Evolutionary conservation across 805 yeast genomes (phyloP).

Genomic region (Cyberlindnera meyerae): DNA sequence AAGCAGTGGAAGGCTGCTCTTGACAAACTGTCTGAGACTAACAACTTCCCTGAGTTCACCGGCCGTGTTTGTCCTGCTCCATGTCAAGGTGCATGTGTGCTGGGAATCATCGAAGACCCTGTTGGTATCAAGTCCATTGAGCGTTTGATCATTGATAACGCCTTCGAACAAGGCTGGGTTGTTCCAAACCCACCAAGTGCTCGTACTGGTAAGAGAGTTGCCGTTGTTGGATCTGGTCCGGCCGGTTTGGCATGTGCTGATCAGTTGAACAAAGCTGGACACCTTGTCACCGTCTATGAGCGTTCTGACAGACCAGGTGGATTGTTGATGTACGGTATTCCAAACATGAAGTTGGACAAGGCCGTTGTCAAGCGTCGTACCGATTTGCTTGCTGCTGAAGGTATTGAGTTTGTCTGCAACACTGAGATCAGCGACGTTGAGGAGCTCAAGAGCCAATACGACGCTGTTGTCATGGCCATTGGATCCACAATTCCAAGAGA

Average conservation of each 20-base stretch:
- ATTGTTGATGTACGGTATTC: slow-evolving; percentile 96
- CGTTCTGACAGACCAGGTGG: slow-evolving; percentile 97
- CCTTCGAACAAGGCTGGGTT: slow-evolving; percentile 96
- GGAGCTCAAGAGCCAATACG: slow-evolving; percentile 57
- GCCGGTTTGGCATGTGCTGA: slow-evolving; percentile 97
- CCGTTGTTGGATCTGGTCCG: slow-evolving; percentile 94
- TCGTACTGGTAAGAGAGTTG: slow-evolving; percentile 83
- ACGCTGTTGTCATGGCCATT: slow-evolving; percentile 86
- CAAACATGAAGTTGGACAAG: slow-evolving; percentile 97
- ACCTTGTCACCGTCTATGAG: slow-evolving; percentile 84
- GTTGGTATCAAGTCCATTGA: slow-evolving; percentile 96
- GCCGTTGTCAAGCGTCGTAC: slow-evolving; percentile 88
- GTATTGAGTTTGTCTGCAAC: slow-evolving; percentile 71
- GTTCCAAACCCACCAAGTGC: slow-evolving; percentile 70
- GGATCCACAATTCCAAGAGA: slow-evolving; percentile 98
- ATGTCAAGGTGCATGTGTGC: slow-evolving; percentile 94
- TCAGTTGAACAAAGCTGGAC: slow-evolving; percentile 96
- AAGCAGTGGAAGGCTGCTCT: slow-evolving; percentile 94
- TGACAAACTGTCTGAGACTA: slow-evolving; percentile 88
- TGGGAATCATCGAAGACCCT: slow-evolving; percentile 90
- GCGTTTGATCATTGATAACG: slow-evolving; percentile 93
- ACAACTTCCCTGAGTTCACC: slow-evolving; percentile 97
- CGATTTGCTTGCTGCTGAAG: slow-evolving; percentile 86
- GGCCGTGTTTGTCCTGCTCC: slow-evolving; percentile 99
- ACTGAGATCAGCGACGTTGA: slow-evolving; percentile 81